These are phyloP conservation scores for Rhodotorula sp. DNA, from an alignment of 1,284 basidiomycete species.

Conservation along the genomic window DNA sequence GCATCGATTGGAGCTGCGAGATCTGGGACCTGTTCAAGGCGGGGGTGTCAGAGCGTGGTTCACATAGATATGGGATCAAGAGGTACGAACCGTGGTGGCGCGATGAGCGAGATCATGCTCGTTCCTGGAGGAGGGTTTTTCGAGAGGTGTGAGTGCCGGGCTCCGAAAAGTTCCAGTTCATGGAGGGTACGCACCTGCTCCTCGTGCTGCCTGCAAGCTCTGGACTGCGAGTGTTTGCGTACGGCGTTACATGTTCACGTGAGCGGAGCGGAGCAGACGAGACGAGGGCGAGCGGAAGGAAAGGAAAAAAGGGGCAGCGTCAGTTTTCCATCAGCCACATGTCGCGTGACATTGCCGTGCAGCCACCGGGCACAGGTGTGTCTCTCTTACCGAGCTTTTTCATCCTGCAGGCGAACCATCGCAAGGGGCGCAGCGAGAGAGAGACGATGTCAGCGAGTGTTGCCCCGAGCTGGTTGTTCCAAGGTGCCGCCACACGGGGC, in stretches of 20 bases:
- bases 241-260: too few relatives aligned
- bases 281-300: background rate
- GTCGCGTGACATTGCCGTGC: background rate
- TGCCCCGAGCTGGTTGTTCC: background rate
- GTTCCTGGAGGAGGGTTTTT: conserved; percentile 61
- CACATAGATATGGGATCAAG: background rate
- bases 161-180: too few relatives aligned
- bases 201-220: conserved; percentile 68
- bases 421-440: background rate
- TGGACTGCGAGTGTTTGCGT: conserved; percentile 20
- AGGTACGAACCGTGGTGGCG: conserved; percentile 74
- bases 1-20: conserved; percentile 87
- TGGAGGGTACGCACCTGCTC: conserved; percentile 56
- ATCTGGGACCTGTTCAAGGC: conserved; percentile 72
- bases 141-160: too few relatives aligned
- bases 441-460: background rate
- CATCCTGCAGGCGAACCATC: conserved; percentile 61
- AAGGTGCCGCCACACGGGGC: background rate
- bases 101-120: conserved; percentile 97
- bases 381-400: conserved; percentile 71
- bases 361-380: too few relatives aligned
- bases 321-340: background rate
- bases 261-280: background rate
- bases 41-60: too few relatives aligned
- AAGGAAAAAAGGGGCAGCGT: background rate